Percentiles rank a stretch among this genome's conserved stretches.
Evolutionary conservation across 2,329 filamentous ascomycete species (phyloP).

Genomic region (Trichoderma sp.): DNA sequence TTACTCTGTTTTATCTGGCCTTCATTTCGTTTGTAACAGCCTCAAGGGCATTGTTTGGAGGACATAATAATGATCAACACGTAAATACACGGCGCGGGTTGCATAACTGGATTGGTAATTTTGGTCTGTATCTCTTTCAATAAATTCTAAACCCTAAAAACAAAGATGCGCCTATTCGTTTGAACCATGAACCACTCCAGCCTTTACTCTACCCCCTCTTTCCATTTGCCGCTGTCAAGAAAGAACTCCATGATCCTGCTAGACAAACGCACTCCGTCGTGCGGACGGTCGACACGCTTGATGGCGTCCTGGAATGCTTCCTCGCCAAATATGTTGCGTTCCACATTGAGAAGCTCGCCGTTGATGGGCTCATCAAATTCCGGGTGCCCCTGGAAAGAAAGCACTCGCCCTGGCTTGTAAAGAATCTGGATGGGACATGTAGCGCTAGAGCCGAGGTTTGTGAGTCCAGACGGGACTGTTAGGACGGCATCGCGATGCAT

Average conservation of each 20-base stretch:
- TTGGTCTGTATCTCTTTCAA: not conserved
- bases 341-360: slow-evolving; percentile 30
- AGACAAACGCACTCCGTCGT: slow-evolving; percentile 31
- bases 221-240: not conserved
- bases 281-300: slow-evolving; percentile 26
- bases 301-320: slow-evolving; percentile 29
- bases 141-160: not conserved
- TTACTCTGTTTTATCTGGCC: not conserved
- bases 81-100: not conserved
- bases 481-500: slow-evolving; percentile 45
- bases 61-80: not conserved
- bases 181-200: not conserved
- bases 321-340: slow-evolving; percentile 30
- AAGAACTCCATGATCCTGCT: slow-evolving; percentile 29
- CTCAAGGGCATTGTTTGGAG: not conserved
- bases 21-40: not conserved
- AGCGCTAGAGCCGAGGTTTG: slow-evolving; percentile 39
- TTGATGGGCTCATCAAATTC: slow-evolving; percentile 41
- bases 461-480: slow-evolving; percentile 35
- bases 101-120: not conserved
- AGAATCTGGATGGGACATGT: slow-evolving; percentile 41
- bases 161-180: not conserved
- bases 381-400: slow-evolving; percentile 44
- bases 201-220: slow-evolving; percentile 6
- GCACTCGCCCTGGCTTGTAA: slow-evolving; percentile 34